Conservation (phyloP, 2,329 filamentous ascomycete genomes). For the Ophioceras dolichostomum region DNA sequence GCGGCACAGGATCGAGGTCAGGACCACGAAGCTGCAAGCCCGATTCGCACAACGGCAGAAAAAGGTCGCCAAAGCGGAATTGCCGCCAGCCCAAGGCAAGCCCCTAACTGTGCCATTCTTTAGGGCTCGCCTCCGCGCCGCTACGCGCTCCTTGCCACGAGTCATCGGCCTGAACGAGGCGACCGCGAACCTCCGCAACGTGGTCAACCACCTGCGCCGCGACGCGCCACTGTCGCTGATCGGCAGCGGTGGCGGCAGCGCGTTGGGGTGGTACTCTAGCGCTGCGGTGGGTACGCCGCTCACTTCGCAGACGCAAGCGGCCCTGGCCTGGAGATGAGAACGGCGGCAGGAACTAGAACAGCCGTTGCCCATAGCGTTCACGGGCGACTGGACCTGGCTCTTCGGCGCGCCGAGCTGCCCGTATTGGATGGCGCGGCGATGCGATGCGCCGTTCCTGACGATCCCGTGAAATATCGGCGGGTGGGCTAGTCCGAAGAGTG, state of each 20-base stretch:
- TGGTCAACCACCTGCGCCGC: slow-evolving; percentile 48
- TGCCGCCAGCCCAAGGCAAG: slow-evolving; percentile 32
- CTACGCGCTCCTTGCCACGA: slow-evolving; percentile 41
- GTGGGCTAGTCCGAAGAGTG: slow-evolving; percentile 8
- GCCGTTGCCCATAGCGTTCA: slow-evolving; percentile 8
- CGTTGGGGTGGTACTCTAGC: slow-evolving; percentile 20
- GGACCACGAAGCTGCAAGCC: slow-evolving; percentile 23
- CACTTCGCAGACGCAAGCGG: slow-evolving; percentile 5
- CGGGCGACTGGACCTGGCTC: slow-evolving; percentile 10
- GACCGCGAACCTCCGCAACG: slow-evolving; percentile 25
- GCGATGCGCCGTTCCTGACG: slow-evolving; percentile 8
- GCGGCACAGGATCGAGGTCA: background rate
- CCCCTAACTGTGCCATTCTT: slow-evolving; percentile 38
- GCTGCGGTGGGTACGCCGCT: slow-evolving; percentile 18
- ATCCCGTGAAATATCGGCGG: slow-evolving; percentile 11
- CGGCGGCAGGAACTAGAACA: slow-evolving; percentile 1
- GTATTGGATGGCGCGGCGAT: slow-evolving; percentile 9
- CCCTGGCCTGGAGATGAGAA: too few relatives aligned
- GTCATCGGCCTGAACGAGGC: slow-evolving; percentile 55
- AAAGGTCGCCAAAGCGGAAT: slow-evolving; percentile 29
- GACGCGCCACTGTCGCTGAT: slow-evolving; percentile 22
- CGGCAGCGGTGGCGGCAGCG: slow-evolving; percentile 16
- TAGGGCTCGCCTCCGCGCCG: slow-evolving; percentile 36
- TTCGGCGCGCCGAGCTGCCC: slow-evolving; percentile 9
- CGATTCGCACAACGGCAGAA: too few relatives aligned